A percentile compares a stretch with the other conserved stretches of the same genome.
These are phyloP conservation scores for Stylonectria norvegica DNA, from an alignment of 2,329 filamentous ascomycete species.

Conservation along the genomic window DNA sequence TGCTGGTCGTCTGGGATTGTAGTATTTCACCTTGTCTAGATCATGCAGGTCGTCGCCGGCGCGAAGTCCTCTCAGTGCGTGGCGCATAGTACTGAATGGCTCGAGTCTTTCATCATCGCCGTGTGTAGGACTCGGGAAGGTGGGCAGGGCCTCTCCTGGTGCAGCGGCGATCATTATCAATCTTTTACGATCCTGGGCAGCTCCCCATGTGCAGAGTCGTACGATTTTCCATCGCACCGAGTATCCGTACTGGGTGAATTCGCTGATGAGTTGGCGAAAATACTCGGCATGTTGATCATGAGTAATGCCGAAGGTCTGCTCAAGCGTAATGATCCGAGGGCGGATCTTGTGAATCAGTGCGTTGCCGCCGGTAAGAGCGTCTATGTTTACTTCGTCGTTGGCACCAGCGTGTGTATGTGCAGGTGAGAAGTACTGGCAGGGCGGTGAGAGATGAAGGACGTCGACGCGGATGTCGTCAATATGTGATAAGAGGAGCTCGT, in stretches of 20 bases:
- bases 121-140: conserved; percentile 63
- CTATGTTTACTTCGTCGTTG: conserved; percentile 68
- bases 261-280: conserved; percentile 58
- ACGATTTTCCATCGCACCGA: conserved; percentile 67
- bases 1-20: conserved; percentile 28
- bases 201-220: conserved; percentile 48
- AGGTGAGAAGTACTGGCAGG: conserved; percentile 73
- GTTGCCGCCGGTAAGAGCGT: conserved; percentile 51
- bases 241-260: conserved; percentile 64
- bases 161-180: conserved; percentile 57
- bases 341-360: conserved; percentile 54
- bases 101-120: conserved; percentile 37
- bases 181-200: conserved; percentile 47
- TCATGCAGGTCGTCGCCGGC: conserved; percentile 40
- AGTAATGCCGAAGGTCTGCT: conserved; percentile 71
- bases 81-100: conserved; percentile 43
- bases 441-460: conserved; percentile 70
- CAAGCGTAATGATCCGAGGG: conserved; percentile 71
- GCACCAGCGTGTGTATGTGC: conserved; percentile 66
- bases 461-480: conserved; percentile 50
- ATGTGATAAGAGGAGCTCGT: conserved; percentile 46
- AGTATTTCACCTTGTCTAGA: conserved; percentile 24
- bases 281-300: conserved; percentile 50
- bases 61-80: conserved; percentile 38
- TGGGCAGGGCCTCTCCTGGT: conserved; percentile 67